A percentile compares a stretch with the other conserved stretches of the same genome.
Evolutionary conservation across 2,329 filamentous ascomycete genomes (phyloP).

Genomic region (Ampelomyces quisqualis): DNA sequence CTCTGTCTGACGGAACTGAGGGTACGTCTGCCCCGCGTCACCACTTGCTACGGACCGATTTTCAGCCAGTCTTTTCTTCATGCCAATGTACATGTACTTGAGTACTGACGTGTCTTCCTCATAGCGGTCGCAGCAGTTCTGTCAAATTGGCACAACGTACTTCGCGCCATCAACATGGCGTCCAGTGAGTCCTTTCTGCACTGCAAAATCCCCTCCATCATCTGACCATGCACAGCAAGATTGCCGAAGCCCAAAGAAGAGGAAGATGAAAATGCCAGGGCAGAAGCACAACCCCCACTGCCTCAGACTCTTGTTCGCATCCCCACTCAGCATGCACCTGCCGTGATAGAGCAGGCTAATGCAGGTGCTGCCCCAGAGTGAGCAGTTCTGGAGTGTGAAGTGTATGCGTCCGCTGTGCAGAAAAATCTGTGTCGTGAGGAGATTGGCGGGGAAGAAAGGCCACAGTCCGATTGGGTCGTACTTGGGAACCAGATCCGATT

Average conservation of each 20-base stretch:
- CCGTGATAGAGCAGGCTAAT: conserved; percentile 38
- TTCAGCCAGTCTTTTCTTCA: conserved; percentile 1
- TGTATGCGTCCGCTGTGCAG: conserved; percentile 6
- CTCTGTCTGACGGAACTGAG: conserved; percentile 79
- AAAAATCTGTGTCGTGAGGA: conserved; percentile 1
- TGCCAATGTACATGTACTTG: conserved; percentile 2
- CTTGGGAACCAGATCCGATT: conserved; percentile 8
- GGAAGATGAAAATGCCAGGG: conserved; percentile 45
- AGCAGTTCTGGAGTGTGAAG: conserved; percentile 16
- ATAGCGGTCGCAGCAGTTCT: conserved; percentile 79
- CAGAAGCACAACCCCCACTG: conserved; percentile 54
- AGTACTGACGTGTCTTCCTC: conserved; percentile 24
- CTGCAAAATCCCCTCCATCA: background rate
- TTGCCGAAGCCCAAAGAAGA: conserved; percentile 61
- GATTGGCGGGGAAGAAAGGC: conserved; percentile 3
- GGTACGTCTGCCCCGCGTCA: conserved; percentile 49
- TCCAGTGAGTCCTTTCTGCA: conserved; percentile 61
- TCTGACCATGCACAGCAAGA: conserved; percentile 57
- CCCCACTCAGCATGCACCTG: conserved; percentile 67
- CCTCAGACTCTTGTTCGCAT: conserved; percentile 84
- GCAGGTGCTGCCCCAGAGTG: conserved; percentile 36
- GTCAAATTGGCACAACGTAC: conserved; percentile 84
- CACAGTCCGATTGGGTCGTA: conserved; percentile 5
- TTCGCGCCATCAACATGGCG: conserved; percentile 83
- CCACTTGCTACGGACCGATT: conserved; percentile 1